A percentile compares a stretch with the other conserved stretches of the same genome.
phyloP scores from a whole-genome alignment of 345 rosid genomes.

The Rubroshorea leprosula region DNA sequence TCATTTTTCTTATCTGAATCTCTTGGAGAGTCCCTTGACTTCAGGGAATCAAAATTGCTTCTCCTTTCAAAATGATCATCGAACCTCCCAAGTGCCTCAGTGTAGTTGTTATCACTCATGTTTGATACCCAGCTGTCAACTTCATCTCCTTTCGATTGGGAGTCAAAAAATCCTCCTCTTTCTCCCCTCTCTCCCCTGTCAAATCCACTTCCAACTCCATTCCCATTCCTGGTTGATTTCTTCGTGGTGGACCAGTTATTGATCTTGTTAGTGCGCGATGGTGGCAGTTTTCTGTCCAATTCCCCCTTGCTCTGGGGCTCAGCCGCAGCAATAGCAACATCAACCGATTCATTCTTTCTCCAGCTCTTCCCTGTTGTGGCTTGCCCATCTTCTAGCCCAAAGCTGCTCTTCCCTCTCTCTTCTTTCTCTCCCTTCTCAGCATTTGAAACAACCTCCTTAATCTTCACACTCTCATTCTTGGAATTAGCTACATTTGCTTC shows the following conservation, averaged over 20 bases:
- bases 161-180: constrained; percentile 49
- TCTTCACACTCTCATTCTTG: too few relatives aligned
- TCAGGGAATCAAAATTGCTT: constrained; percentile 58
- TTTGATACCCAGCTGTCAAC: constrained; percentile 69
- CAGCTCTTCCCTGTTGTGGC: too few relatives aligned
- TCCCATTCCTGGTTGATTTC: constrained; percentile 29
- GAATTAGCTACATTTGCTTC: constrained; percentile 69
- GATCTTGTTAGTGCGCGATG: constrained; percentile 85
- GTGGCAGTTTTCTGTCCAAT: constrained; percentile 38
- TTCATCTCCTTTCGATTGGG: constrained; percentile 89
- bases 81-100: constrained; percentile 33
- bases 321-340: too few relatives aligned
- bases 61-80: constrained; percentile 52
- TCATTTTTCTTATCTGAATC: constrained; percentile 35
- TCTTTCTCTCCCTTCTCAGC: too few relatives aligned
- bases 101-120: constrained; percentile 26
- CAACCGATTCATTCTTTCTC: too few relatives aligned
- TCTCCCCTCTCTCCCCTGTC: constrained; percentile 54
- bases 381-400: too few relatives aligned
- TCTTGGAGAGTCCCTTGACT: constrained; percentile 39
- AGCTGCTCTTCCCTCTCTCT: too few relatives aligned
- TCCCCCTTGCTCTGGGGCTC: too few relatives aligned
- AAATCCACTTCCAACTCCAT: constrained; percentile 35
- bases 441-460: too few relatives aligned
- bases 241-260: constrained; percentile 81